Base-by-base conservation (phyloP, 768 basidiomycete species). In the Phylloporus scabripes region DNA sequence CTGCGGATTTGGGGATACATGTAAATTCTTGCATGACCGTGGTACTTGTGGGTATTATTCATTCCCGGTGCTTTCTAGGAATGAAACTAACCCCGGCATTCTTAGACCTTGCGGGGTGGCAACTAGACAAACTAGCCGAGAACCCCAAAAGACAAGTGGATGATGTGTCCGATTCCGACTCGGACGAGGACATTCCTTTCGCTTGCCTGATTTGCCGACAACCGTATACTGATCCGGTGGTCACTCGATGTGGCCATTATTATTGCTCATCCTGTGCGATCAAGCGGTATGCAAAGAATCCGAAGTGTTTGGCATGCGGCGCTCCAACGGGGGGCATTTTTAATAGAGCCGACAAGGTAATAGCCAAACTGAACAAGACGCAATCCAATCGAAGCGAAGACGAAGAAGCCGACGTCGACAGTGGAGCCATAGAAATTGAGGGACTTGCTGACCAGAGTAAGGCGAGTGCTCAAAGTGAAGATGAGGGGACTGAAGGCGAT, bases 1-100 rank as follows among this genome's bases (percentile, higher is more conserved):
- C 65, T 99, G 96, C 69, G 96, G 96, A 18, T 99, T 95, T 67
- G 96, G 96, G 26, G 96, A 99, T 70, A 93, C 92, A 4, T 99
- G 96, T 71, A 98, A 97, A 76, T 97, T 97, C 74, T 76, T 98
- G 65, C 96, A 98, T 70, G 96, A 98, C 69, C 85, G 95, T 61
- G 94, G 95, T 50, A 92, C 90, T 31, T 92, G 89, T 90, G 60
- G 65, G 87, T 82, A 48, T 40, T 14, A 28, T 44, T 34, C 5
- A 20, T 34, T 17, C 7, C 18, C 1, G 20, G 33, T 40, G 10
- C 32, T 50, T 41, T 42, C 39, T 32, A 33, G 38, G 40, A 49
- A 54, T 17, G 17, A 20, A 40, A 24, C 52, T 58, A 44, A 57
- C 32, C 50, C 26, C 36, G 54, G 37, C 21, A 29, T 47, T 54